phyloP scores from a whole-genome alignment of 768 basidiomycete species.

The Austroboletus festivus region DNA sequence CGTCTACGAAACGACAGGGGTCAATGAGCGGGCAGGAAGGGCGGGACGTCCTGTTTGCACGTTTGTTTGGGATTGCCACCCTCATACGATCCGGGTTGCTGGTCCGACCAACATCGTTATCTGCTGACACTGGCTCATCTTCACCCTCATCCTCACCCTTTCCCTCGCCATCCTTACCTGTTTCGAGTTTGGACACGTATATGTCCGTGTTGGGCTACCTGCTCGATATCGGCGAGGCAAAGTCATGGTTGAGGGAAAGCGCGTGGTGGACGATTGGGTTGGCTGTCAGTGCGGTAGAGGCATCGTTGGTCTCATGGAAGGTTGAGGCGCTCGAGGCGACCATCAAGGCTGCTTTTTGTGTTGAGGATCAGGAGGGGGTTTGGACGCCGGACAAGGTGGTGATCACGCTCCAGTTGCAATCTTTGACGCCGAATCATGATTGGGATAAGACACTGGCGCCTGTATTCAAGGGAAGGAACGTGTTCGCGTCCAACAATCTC shows the following conservation, averaged over 20 bases:
- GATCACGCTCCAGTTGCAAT: conserved; percentile 68
- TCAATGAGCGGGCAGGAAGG: conserved; percentile 90
- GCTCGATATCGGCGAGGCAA: conserved; percentile 70
- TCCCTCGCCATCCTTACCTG: conserved; percentile 50
- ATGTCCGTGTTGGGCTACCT: conserved; percentile 57
- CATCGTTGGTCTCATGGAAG: conserved; percentile 68
- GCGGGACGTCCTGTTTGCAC: conserved; percentile 88
- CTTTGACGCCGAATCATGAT: conserved; percentile 52
- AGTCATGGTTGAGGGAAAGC: conserved; percentile 88
- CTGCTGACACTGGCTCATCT: conserved; percentile 37
- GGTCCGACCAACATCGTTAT: conserved; percentile 55
- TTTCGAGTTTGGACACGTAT: conserved; percentile 60
- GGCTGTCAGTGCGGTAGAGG: conserved; percentile 57
- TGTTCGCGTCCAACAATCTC: conserved; percentile 76
- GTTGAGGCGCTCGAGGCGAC: conserved; percentile 53
- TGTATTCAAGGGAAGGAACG: conserved; percentile 69
- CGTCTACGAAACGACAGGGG: conserved; percentile 65
- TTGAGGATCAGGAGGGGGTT: conserved; percentile 6
- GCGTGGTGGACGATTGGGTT: conserved; percentile 80
- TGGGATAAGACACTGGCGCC: conserved; percentile 69
- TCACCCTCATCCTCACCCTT: too few species aligned
- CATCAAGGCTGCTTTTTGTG: conserved; percentile 48
- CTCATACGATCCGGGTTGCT: conserved; percentile 84
- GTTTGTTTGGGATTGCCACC: conserved; percentile 84
- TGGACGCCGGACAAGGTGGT: conserved; percentile 94